Percentiles rank a stretch among this genome's conserved stretches.
Evolutionary conservation across 257 asterid species (phyloP).

Genomic region (Jaltomata sinuosa): DNA sequence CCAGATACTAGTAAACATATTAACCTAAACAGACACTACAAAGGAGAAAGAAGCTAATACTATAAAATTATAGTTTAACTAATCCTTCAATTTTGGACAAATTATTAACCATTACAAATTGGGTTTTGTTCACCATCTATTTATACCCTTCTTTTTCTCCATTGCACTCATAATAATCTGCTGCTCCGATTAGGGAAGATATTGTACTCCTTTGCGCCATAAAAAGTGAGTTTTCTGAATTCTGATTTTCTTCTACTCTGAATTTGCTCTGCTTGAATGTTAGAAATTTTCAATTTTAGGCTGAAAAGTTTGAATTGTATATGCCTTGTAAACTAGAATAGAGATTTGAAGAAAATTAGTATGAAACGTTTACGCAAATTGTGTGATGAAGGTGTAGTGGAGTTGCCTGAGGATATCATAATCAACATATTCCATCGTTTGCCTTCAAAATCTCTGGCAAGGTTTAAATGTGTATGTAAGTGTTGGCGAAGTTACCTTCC

Average conservation of each 20-base stretch:
- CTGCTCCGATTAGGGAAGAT: too few relatives aligned
- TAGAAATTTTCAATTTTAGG: neutral
- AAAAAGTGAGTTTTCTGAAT: too few relatives aligned
- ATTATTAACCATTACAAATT: neutral
- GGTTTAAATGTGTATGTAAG: neutral
- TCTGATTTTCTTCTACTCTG: neutral
- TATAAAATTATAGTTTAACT: too few relatives aligned
- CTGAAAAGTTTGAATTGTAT: neutral
- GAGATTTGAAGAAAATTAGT: too few relatives aligned
- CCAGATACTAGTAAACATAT: too few relatives aligned
- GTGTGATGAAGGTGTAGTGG: neutral
- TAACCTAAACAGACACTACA: too few relatives aligned
- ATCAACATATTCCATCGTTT: neutral
- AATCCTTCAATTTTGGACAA: neutral
- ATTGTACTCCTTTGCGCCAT: too few relatives aligned
- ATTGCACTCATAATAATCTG: too few relatives aligned
- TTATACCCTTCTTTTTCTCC: neutral
- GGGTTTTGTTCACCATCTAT: neutral
- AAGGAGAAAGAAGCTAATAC: too few relatives aligned
- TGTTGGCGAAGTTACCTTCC: neutral
- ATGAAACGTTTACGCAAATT: neutral
- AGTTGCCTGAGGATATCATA: neutral
- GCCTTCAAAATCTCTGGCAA: neutral
- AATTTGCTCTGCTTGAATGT: neutral
- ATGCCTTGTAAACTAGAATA: too few relatives aligned